Percentiles rank a stretch among this genome's conserved stretches.
phyloP scores from a whole-genome alignment of 352 stramenopile species.

The Phytophthora agathidicida region DNA sequence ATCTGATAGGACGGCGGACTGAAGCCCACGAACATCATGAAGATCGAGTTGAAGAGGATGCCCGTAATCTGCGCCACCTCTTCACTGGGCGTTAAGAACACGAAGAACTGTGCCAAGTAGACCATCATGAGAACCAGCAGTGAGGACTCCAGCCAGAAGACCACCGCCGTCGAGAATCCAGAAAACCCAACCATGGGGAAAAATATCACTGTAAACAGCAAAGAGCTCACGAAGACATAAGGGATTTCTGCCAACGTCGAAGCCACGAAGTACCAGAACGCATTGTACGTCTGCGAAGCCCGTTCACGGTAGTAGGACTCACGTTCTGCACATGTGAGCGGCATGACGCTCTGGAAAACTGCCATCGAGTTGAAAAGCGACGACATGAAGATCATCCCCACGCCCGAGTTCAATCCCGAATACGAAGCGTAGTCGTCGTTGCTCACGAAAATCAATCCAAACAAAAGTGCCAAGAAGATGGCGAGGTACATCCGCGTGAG shows the following conservation, averaged over 20 bases:
- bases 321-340: conserved; percentile 77
- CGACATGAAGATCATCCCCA: conserved; percentile 75
- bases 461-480: conserved; percentile 62
- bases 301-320: conserved; percentile 84
- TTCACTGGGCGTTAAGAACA: conserved; percentile 7
- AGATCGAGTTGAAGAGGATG: conserved; percentile 31
- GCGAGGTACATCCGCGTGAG: conserved; percentile 60
- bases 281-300: conserved; percentile 71
- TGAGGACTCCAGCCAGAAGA: conserved; percentile 40
- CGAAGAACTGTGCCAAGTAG: conserved; percentile 34
- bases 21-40: conserved; percentile 39
- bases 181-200: conserved; percentile 13
- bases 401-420: conserved; percentile 26
- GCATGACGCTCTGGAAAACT: conserved; percentile 16
- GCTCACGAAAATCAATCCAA: conserved; percentile 60
- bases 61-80: conserved; percentile 25
- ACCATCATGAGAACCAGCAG: conserved; percentile 48
- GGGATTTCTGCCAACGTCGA: conserved; percentile 77
- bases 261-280: conserved; percentile 37
- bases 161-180: conserved; percentile 29
- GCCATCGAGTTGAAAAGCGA: conserved; percentile 53
- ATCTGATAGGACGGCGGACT: conserved; percentile 22
- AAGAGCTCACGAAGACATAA: conserved; percentile 19
- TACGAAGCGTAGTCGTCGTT: conserved; percentile 33
- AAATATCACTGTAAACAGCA: conserved; percentile 9